Base-by-base conservation (phyloP, 495 filamentous ascomycete genomes). In the Hypoxylon rickii region DNA sequence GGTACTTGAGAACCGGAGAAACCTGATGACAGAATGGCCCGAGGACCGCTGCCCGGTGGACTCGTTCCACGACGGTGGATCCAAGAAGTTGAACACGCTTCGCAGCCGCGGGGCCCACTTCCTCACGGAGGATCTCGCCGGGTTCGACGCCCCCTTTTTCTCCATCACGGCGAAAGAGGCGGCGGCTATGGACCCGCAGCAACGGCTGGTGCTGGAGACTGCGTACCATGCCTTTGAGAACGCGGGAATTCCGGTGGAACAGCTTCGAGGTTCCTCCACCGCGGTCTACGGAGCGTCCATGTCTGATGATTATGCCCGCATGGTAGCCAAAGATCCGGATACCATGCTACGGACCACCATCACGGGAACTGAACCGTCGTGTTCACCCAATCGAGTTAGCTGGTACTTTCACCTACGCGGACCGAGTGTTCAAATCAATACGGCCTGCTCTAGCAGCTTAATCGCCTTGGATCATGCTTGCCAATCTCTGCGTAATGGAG, bases 361-460 rank as follows among this genome's bases (percentile, higher is more conserved):
- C 16, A 56, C 44, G 3, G 52, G 52, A 7, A 10, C 24, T 41
- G 37, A 16, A 8, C 37, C 1, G 26, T 47, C 3, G 10, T 15
- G 19, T 44, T 20, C 36, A 5, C 26, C 52, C 7, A 56, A 56
- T 22, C 29, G 52, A 19, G 20, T 56, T 4, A 56, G 52, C 20
- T 56, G 52, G 52, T 49, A 56, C 20, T 56, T 56, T n/a, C 37
- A 52, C 38, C 40, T 64, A 4, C 40, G 13, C 15, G 61, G 61
- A 1, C 61, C 61, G 8, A 64, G 61, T 16, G 26, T 64, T 4
- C 55, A 60, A 29, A 46, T 64, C n/a, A 48, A 64, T 13, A 60
- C 61, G 5, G 61, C 61, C n/a, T 94, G 90, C 64, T 93, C 89
- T 2, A 89, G 86, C 11, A 89, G 87, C 46, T 62, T 81, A 58